Evolutionary conservation across 768 basidiomycete genomes (phyloP), one percentile per base, ranked within the genome.

Genomic region (Leucogyrophana mollusca): DNA sequence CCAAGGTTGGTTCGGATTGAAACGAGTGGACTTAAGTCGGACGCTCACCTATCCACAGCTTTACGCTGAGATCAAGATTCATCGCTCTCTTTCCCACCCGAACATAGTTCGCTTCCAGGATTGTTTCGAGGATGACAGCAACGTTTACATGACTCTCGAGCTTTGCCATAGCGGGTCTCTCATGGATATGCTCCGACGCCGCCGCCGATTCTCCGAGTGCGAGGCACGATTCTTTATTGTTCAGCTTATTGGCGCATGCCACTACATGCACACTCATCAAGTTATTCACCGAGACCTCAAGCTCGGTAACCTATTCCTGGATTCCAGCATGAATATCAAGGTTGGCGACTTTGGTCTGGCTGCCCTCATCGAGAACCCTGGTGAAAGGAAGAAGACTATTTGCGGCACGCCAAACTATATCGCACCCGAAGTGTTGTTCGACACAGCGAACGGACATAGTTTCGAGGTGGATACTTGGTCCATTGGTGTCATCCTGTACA

Each of bases 391-490:
- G 78, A 97, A 97, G 82, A 99, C 95, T 0, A 96, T 98, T 38
- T 97, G 96, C 55, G 95, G 95, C 1, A 99, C 95, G 0, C 96
- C 95, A 2, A 98, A 99, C 62, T 98, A 99, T 62, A 97, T 99
- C 52, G 95, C 96, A 0, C 96, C 96, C 0, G 95, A 98, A 62
- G 94, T 98, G 18, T 72, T 99, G 54, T 96, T 95, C 63, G 94
- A 97, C 63, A 92, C 88, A 20, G 90, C 85, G 14, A 94, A 93
- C 53, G 94, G 95, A 2, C 95, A 99, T 67, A 94, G 90, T 61
- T 99, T 96, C 55, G 96, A 99, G 70, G 95, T 97, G 22, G 95
- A 99, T 62, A 89, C 93, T 8, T 99, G 95, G 95, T 93, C 90
- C 2, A 86, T 95, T 40, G 95, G 95, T 11, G 95, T 99, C 44